These are phyloP conservation scores for Mycena olivaceomarginata DNA, from an alignment of 768 basidiomycete species.

Conservation along the genomic window DNA sequence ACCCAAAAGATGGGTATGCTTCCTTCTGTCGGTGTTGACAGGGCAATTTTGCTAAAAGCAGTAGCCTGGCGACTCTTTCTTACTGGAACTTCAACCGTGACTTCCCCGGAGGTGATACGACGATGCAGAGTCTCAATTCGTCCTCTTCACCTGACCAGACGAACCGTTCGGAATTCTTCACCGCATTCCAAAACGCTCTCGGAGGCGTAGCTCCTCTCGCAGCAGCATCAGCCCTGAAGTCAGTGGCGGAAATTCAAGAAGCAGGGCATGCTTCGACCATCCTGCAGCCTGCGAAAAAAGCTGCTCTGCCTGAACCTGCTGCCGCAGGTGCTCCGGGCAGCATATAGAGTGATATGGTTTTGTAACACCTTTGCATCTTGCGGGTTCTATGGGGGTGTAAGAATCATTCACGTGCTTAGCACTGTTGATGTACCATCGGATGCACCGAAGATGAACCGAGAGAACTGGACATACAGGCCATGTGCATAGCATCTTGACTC, in stretches of 20 bases:
- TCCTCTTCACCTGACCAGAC: conserved; percentile 1
- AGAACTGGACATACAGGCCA: no score
- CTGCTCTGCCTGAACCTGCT: conserved; percentile 5
- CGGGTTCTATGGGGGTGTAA: no score
- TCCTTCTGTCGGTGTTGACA: neutral
- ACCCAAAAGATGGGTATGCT: neutral
- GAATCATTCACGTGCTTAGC: no score
- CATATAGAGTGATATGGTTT: neutral
- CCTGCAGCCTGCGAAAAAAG: neutral
- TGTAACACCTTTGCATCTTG: no score
- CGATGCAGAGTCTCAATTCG: neutral
- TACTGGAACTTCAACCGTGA: conserved; percentile 7
- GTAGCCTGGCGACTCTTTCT: neutral
- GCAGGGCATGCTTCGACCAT: conserved; percentile 1
- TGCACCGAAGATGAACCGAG: no score
- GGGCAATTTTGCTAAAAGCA: neutral
- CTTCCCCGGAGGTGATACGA: conserved; percentile 5
- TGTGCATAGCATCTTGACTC: no score
- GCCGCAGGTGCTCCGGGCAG: neutral
- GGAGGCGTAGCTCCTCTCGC: neutral
- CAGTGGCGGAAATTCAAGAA: neutral
- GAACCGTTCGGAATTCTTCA: neutral
- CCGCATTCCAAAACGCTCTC: neutral
- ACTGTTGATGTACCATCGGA: no score
- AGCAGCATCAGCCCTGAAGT: neutral